These are phyloP conservation scores for Emmonsiellopsis sp. DNA, from an alignment of 2,329 filamentous ascomycete genomes.

Conservation along the genomic window DNA sequence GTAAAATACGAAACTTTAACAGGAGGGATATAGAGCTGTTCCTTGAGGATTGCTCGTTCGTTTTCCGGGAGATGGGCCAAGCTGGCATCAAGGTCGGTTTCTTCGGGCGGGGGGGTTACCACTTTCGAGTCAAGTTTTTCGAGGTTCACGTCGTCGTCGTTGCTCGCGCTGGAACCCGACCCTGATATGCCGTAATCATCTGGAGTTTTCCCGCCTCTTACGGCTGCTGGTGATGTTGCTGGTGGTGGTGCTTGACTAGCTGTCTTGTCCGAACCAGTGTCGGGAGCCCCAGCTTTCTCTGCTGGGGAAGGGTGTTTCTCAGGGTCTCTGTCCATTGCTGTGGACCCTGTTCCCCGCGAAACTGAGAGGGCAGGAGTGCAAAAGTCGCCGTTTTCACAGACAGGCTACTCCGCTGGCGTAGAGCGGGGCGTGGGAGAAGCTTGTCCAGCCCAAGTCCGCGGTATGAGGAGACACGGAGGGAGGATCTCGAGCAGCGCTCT, in stretches of 20 bases:
- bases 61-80: constrained; percentile 54
- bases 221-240: background rate
- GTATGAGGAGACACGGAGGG: no score
- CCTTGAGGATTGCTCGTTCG: constrained; percentile 58
- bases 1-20: constrained; percentile 55
- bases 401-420: no score
- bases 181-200: background rate
- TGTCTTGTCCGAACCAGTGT: background rate
- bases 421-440: no score
- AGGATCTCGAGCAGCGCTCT: no score
- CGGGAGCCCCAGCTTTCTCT: background rate
- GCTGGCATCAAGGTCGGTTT: constrained; percentile 39
- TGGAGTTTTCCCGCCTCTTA: constrained; percentile 2
- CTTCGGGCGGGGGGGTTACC: constrained; percentile 22
- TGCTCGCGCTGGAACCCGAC: constrained; percentile 3
- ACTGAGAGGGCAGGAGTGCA: background rate
- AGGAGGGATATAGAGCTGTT: constrained; percentile 57
- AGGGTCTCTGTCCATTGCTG: background rate
- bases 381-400: no score
- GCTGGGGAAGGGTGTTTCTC: background rate
- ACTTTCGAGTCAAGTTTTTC: constrained; percentile 32
- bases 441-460: no score
- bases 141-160: constrained; percentile 5
- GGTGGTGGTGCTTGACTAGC: background rate
- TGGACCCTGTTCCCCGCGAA: background rate